Evolutionary conservation across 2,329 filamentous ascomycete species (phyloP).

Genomic region (Teratosphaeria zuluensis): DNA sequence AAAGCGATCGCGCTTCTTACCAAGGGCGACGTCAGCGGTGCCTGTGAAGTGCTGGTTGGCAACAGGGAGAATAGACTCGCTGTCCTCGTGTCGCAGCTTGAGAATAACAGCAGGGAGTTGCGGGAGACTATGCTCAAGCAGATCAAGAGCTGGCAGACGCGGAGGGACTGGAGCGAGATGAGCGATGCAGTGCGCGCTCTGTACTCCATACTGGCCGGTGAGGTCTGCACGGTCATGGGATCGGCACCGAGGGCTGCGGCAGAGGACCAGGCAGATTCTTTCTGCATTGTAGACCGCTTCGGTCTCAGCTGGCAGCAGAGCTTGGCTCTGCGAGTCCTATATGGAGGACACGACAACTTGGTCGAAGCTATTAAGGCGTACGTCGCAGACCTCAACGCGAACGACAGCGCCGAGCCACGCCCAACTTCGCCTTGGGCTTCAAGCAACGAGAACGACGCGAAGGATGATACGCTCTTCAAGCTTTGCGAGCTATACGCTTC

Average conservation of each 20-base stretch:
- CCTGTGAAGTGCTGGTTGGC: conserved; percentile 68
- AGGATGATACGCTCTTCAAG: conserved; percentile 78
- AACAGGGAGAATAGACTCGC: conserved; percentile 75
- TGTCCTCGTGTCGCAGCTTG: conserved; percentile 73
- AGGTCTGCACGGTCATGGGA: conserved; percentile 74
- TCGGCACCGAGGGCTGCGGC: conserved; percentile 55
- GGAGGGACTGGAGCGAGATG: conserved; percentile 80
- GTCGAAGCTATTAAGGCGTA: conserved; percentile 65
- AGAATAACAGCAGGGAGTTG: conserved; percentile 52
- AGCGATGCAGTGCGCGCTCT: conserved; percentile 72
- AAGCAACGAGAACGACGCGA: conserved; percentile 32
- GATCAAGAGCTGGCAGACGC: conserved; percentile 72
- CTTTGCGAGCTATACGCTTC: conserved; percentile 56
- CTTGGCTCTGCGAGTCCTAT: conserved; percentile 87
- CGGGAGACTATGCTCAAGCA: conserved; percentile 70
- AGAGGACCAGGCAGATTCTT: conserved; percentile 72
- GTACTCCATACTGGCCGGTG: conserved; percentile 82
- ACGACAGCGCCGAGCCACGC: conserved; percentile 54
- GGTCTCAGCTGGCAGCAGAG: conserved; percentile 86
- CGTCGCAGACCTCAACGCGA: conserved; percentile 58
- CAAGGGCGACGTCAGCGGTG: conserved; percentile 68
- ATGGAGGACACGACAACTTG: conserved; percentile 60
- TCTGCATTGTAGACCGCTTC: conserved; percentile 75
- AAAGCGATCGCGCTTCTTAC: conserved; percentile 74
- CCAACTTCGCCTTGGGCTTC: conserved; percentile 56